A percentile compares a stretch with the other conserved stretches of the same genome.
Conservation (phyloP, 176 grass and related monocot species). For the Dactylis glomerata region DNA sequence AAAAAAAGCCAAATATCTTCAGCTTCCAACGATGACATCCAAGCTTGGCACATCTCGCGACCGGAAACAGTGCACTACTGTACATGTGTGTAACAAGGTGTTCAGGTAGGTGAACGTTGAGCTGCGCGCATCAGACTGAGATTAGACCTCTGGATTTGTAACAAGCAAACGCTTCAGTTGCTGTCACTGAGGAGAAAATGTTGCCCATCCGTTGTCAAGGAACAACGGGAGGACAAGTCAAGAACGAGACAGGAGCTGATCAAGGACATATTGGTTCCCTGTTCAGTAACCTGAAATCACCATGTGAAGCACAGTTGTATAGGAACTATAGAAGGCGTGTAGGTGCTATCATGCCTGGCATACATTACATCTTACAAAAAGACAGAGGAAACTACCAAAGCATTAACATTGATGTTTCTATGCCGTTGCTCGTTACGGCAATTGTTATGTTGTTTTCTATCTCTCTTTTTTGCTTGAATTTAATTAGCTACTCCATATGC, state of each 20-base stretch:
- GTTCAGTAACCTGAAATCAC: too few relatives aligned
- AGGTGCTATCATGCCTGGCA: too few relatives aligned
- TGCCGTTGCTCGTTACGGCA: neutral
- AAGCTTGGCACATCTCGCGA: too few relatives aligned
- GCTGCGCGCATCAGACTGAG: neutral
- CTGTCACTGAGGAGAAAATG: conserved; percentile 21
- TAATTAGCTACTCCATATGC: too few relatives aligned
- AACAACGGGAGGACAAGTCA: neutral
- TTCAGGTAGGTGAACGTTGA: neutral
- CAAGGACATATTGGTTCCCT: neutral
- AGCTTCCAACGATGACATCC: too few relatives aligned
- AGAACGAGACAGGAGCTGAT: too few relatives aligned
- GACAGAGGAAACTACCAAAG: too few relatives aligned
- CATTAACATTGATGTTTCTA: neutral
- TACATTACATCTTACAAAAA: too few relatives aligned
- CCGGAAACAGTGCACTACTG: neutral
- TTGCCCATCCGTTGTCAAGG: neutral
- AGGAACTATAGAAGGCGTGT: too few relatives aligned
- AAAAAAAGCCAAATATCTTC: too few relatives aligned
- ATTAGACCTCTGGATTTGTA: neutral
- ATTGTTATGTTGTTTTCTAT: neutral
- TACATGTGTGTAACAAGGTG: neutral
- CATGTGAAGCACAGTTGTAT: too few relatives aligned
- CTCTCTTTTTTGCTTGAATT: too few relatives aligned
- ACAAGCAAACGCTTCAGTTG: neutral